phyloP scores from a whole-genome alignment of 2,329 filamentous ascomycete genomes.

The Diplodia sapinea region DNA sequence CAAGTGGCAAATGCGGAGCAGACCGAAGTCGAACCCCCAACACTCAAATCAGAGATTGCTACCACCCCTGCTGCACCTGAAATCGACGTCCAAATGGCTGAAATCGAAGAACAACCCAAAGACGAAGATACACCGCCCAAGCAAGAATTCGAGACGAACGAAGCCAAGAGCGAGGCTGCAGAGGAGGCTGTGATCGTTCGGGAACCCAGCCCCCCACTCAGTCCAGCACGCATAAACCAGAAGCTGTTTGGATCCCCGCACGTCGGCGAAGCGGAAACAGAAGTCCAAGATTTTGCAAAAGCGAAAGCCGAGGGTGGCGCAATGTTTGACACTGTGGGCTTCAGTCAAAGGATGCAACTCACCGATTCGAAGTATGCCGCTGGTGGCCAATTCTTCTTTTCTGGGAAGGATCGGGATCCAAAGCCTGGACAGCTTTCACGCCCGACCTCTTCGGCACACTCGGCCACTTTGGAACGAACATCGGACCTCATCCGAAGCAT shows the following conservation, averaged over 20 bases:
- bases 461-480: not conserved
- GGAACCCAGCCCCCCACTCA: constrained; percentile 27
- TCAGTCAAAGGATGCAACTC: constrained; percentile 55
- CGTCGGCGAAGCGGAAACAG: not conserved
- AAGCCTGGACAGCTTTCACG: constrained; percentile 1
- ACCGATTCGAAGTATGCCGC: constrained; percentile 61
- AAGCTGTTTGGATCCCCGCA: constrained; percentile 23
- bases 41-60: constrained; percentile 10
- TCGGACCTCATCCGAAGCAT: constrained; percentile 22
- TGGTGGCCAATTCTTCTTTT: constrained; percentile 52
- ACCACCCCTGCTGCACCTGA: not conserved
- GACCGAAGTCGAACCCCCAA: constrained; percentile 27
- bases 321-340: constrained; percentile 59
- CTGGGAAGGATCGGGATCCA: not conserved
- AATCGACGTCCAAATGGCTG: constrained; percentile 14
- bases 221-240: constrained; percentile 24
- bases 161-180: not conserved
- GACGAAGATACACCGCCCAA: not conserved
- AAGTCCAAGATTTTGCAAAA: constrained; percentile 5
- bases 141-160: not conserved
- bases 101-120: constrained; percentile 1
- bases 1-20: constrained; percentile 22
- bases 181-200: constrained; percentile 6
- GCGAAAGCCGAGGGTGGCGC: constrained; percentile 44
- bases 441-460: constrained; percentile 18